Evolutionary conservation across 1,284 basidiomycete species (phyloP).

Genomic region (Ceratobasidium sp.): DNA sequence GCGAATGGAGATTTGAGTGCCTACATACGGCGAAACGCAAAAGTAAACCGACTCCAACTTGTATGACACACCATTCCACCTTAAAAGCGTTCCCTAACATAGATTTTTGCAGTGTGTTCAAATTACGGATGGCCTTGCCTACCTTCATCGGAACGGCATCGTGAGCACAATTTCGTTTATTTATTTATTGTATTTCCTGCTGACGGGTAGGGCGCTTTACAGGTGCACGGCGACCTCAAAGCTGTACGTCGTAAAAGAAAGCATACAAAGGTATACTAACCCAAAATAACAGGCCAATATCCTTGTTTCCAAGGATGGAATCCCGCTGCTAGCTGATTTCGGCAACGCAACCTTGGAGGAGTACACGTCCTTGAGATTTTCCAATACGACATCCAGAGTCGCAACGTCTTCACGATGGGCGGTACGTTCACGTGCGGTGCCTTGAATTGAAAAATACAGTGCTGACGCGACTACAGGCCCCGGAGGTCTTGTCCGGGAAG

Average conservation of each 20-base stretch:
- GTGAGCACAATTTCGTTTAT: background rate
- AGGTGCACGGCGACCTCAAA: conserved; percentile 26
- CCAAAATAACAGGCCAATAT: background rate
- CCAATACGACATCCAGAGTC: background rate
- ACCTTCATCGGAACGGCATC: background rate
- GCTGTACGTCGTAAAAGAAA: background rate
- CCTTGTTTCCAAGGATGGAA: background rate
- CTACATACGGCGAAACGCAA: no score
- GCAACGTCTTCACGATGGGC: background rate
- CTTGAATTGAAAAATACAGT: background rate
- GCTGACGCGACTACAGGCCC: background rate
- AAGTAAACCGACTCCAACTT: no score
- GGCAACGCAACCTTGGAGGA: background rate
- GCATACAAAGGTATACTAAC: background rate
- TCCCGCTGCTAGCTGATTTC: conserved; percentile 6
- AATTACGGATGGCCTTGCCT: conserved; percentile 4
- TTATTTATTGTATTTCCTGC: background rate
- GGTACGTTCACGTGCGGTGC: background rate
- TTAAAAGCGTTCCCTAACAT: no score
- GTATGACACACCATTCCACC: no score
- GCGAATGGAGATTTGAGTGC: background rate
- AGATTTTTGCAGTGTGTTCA: conserved; percentile 19
- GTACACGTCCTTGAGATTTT: conserved; percentile 1
- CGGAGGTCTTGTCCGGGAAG: background rate
- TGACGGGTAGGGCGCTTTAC: background rate